phyloP scores from a whole-genome alignment of 2,329 filamentous ascomycete species.

The Penicillium sp. region DNA sequence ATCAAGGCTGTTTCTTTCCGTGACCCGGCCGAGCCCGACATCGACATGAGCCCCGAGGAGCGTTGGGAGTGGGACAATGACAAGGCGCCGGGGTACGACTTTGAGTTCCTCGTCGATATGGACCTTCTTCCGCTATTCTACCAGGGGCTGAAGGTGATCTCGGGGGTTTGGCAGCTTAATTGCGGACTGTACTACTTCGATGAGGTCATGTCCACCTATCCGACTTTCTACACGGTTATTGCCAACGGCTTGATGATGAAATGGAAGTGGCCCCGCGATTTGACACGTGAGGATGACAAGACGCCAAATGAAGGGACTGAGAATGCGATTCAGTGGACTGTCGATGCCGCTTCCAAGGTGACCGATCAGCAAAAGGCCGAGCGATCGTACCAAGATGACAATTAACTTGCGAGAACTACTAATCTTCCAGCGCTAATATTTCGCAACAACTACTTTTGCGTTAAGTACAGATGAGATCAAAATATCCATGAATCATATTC shows the following conservation, averaged over 20 bases:
- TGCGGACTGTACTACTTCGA: slow-evolving; percentile 66
- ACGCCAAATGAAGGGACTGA: background rate
- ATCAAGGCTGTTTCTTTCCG: slow-evolving; percentile 53
- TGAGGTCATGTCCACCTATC: slow-evolving; percentile 53
- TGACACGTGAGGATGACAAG: background rate
- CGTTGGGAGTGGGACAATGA: slow-evolving; percentile 24
- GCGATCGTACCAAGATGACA: background rate
- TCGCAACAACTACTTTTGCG: background rate
- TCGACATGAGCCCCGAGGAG: slow-evolving; percentile 40
- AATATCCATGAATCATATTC: background rate
- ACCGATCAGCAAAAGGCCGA: background rate
- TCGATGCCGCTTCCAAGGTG: background rate
- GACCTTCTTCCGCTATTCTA: slow-evolving; percentile 57
- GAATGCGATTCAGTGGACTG: background rate
- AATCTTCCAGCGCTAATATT: background rate
- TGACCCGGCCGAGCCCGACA: slow-evolving; percentile 40
- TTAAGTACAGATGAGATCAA: background rate
- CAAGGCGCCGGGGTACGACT: slow-evolving; percentile 29
- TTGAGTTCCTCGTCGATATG: slow-evolving; percentile 68
- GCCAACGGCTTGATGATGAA: slow-evolving; percentile 67
- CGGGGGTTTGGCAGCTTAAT: slow-evolving; percentile 57
- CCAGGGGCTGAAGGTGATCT: slow-evolving; percentile 63
- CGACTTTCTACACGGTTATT: slow-evolving; percentile 64
- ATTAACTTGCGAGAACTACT: too few species aligned
- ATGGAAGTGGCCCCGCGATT: slow-evolving; percentile 57